These are phyloP conservation scores for Coemansia sp. DNA, from an alignment of 192 early-diverging fungal genomes.

Conservation along the genomic window DNA sequence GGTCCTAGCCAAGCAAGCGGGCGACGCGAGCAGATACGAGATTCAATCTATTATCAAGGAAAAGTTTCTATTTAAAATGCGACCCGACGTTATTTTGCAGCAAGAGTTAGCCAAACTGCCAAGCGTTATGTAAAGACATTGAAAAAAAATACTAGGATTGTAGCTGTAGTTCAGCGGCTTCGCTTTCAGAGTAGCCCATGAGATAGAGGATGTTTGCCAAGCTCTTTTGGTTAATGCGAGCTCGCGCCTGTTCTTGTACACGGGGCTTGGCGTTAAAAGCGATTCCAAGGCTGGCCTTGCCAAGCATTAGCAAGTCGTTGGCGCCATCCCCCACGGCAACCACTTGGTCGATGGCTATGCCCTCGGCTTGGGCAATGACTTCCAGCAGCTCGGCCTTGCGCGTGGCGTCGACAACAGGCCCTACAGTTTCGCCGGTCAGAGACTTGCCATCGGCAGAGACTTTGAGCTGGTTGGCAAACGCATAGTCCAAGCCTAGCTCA, in stretches of 20 bases:
- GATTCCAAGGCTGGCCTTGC: conserved; percentile 89
- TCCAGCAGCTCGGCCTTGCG: conserved; percentile 94
- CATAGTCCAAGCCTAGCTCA: conserved; percentile 91
- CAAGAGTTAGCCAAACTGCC: conserved; percentile 3
- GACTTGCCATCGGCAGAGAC: conserved; percentile 79
- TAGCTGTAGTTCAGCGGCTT: conserved; percentile 61
- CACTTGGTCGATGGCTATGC: conserved; percentile 83
- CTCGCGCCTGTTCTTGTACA: conserved; percentile 87
- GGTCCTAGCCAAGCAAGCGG: conserved; percentile 22
- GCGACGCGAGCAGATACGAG: conserved; percentile 6
- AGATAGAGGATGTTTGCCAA: conserved; percentile 84
- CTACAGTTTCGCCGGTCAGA: conserved; percentile 85
- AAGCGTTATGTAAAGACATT: neutral
- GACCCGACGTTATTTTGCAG: conserved; percentile 41
- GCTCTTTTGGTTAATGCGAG: conserved; percentile 93
- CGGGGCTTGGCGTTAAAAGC: conserved; percentile 97
- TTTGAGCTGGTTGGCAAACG: conserved; percentile 94
- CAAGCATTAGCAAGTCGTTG: conserved; percentile 95
- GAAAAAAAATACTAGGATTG: neutral
- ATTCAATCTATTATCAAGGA: conserved; percentile 44
- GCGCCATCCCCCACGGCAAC: conserved; percentile 98
- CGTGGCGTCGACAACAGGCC: conserved; percentile 86
- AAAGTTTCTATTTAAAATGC: conserved; percentile 48
- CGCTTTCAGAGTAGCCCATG: conserved; percentile 83
- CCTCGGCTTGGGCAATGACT: conserved; percentile 93